Conservation (phyloP, 2,329 filamentous ascomycete genomes). For the Neonectria faginata region DNA sequence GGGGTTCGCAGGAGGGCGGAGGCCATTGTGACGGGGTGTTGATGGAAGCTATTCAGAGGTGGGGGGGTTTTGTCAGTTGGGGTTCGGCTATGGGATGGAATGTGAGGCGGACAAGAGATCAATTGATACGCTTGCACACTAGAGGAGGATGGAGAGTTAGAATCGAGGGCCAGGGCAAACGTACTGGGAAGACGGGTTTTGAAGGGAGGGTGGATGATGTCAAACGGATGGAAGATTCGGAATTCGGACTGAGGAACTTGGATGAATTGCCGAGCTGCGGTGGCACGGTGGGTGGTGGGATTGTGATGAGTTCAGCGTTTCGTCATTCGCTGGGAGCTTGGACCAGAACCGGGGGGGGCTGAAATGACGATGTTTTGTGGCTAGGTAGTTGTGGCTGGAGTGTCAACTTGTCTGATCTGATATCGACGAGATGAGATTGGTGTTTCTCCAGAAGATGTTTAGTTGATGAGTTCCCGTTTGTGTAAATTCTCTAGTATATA, state of each 20-base stretch:
- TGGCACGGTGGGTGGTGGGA: neutral
- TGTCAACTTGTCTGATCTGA: neutral
- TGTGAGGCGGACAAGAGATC: neutral
- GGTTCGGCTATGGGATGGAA: neutral
- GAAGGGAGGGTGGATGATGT: slow-evolving; percentile 44
- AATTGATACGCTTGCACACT: slow-evolving; percentile 5
- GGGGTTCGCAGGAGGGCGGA: slow-evolving; percentile 79
- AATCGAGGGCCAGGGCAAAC: neutral
- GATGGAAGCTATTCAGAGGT: slow-evolving; percentile 27
- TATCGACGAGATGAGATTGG: neutral
- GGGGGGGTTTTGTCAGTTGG: slow-evolving; percentile 28
- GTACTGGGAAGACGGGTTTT: neutral
- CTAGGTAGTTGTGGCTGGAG: slow-evolving; percentile 23
- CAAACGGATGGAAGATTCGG: slow-evolving; percentile 39
- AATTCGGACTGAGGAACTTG: slow-evolving; percentile 25
- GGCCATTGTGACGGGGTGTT: slow-evolving; percentile 69
- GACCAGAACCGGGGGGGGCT: slow-evolving; percentile 15
- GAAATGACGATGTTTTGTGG: slow-evolving; percentile 14
- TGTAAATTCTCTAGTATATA: neutral
- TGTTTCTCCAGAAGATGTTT: neutral
- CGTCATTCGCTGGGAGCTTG: slow-evolving; percentile 45
- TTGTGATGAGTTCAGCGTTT: slow-evolving; percentile 44
- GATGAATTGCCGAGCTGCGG: slow-evolving; percentile 44
- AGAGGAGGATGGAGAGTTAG: neutral
- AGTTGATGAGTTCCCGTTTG: neutral